Base-by-base conservation (phyloP, 495 filamentous ascomycete species). In the Podospora tetraspora region DNA sequence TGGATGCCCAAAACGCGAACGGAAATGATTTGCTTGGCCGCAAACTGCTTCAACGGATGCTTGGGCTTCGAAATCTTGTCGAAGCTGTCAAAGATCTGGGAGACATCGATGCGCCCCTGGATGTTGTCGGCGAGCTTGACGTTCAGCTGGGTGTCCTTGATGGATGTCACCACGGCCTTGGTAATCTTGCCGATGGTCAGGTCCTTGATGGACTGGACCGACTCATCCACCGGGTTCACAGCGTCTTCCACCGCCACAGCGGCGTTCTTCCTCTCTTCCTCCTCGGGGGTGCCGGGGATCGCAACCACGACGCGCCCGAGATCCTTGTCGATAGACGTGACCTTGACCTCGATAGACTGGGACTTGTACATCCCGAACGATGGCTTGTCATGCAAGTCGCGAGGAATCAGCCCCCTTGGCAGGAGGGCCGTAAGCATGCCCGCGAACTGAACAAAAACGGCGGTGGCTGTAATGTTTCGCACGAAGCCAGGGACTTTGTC, bases 111-210 rank as follows among this genome's bases (percentile, higher is more conserved):
- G 23, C 95, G 91, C 23, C 94, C 95, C 76, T 94, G 92, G 43
- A 97, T 83, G 73, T 93, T 93, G 73, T 97, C 92, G 57, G 92
- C 92, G 66, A 98, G 84, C 68, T 90, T 87, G 22, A 98, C 92
- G 71, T 97, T 97, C 63, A 99, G 79, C 74, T 98, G 95, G 0
- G 93, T 97, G 32, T 87, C 88, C 77, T 95, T 97, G 69, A 96
- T 78, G 10, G 92, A 91, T 57, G 82, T 83, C 57, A 99, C 87
- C 66, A 84, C 89, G 37, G 90, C 95, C 77, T 94, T 92, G 29
- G 90, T 91, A 61, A 92, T 72, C 71, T 85, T 90, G 61, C 95
- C 95, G 63, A 93, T 82, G 13, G 79, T 79, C 59, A 94, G 84
- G 72, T 96, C 92, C 61, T 88, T 85, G 25, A 90, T 81, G 7